These are phyloP conservation scores for Aspergillus nomiae DNA, from an alignment of 2,329 filamentous ascomycete genomes.

Conservation along the genomic window DNA sequence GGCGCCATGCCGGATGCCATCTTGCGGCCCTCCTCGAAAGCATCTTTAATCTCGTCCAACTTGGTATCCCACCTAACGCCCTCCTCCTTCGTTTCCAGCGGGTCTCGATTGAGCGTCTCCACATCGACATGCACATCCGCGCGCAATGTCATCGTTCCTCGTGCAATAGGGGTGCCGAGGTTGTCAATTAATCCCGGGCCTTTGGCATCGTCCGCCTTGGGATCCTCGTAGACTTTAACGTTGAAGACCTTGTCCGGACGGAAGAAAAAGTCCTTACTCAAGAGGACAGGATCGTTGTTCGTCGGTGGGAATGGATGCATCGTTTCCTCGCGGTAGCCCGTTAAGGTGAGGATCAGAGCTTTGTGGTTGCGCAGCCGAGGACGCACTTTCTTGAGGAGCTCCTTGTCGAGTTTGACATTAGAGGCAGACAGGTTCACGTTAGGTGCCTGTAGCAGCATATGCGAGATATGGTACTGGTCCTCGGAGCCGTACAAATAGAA, in stretches of 20 bases:
- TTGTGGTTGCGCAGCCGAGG: constrained; percentile 6
- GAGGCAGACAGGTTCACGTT: constrained; percentile 42
- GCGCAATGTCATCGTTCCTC: neutral
- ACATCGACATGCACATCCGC: neutral
- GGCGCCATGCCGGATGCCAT: neutral
- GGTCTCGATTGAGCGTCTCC: neutral
- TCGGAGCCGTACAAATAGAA: constrained; percentile 49
- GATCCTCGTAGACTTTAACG: constrained; percentile 34
- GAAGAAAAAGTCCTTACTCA: constrained; percentile 35
- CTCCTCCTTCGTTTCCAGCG: neutral
- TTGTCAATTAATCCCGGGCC: constrained; percentile 1
- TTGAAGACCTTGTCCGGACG: constrained; percentile 27
- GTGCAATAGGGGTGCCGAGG: neutral
- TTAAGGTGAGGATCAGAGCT: constrained; percentile 33
- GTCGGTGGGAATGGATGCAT: constrained; percentile 43
- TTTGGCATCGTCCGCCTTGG: neutral
- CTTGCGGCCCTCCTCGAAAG: neutral
- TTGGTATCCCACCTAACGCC: neutral
- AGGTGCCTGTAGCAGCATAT: constrained; percentile 47
- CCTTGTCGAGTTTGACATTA: neutral
- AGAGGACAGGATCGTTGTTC: constrained; percentile 13
- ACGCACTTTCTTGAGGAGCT: constrained; percentile 2
- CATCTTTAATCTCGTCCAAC: neutral
- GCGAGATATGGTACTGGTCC: constrained; percentile 44
- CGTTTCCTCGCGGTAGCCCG: constrained; percentile 36